Conservation (phyloP, 148 eudicot species). For the Vaccinium corymbosum region DNA sequence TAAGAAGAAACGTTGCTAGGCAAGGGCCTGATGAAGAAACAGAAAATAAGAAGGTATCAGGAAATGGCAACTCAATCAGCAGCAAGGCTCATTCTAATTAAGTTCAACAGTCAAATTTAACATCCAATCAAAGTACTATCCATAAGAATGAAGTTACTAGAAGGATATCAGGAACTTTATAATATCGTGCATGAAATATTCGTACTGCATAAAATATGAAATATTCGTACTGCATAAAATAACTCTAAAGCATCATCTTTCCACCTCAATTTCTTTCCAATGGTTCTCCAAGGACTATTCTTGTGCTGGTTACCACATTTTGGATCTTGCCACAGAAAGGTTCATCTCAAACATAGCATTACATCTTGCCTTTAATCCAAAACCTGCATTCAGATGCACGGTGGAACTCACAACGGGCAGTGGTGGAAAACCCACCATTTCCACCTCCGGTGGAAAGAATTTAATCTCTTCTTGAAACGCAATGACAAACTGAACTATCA, state of each 20-base stretch:
- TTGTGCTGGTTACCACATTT: neutral
- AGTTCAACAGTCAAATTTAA: neutral
- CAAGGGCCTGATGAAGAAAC: slow-evolving; percentile 61
- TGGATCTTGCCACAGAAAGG: neutral
- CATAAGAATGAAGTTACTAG: neutral
- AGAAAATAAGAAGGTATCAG: slow-evolving; percentile 23
- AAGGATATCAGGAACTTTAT: neutral
- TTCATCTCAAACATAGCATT: neutral
- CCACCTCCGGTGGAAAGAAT: no score
- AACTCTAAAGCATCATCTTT: neutral
- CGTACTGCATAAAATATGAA: neutral
- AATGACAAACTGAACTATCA: neutral
- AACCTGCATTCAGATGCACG: neutral
- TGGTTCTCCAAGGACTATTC: neutral
- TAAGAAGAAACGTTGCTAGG: slow-evolving; percentile 87
- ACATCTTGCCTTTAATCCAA: neutral
- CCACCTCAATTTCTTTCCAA: neutral
- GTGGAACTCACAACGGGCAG: no score
- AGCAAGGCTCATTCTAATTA: neutral
- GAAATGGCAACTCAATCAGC: slow-evolving; percentile 8
- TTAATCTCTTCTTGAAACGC: neutral
- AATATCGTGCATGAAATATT: neutral
- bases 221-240: neutral
- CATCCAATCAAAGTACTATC: neutral
- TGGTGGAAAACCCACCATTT: no score